These are phyloP conservation scores for Coniella lustricola DNA, from an alignment of 2,329 filamentous ascomycete genomes.

Conservation along the genomic window DNA sequence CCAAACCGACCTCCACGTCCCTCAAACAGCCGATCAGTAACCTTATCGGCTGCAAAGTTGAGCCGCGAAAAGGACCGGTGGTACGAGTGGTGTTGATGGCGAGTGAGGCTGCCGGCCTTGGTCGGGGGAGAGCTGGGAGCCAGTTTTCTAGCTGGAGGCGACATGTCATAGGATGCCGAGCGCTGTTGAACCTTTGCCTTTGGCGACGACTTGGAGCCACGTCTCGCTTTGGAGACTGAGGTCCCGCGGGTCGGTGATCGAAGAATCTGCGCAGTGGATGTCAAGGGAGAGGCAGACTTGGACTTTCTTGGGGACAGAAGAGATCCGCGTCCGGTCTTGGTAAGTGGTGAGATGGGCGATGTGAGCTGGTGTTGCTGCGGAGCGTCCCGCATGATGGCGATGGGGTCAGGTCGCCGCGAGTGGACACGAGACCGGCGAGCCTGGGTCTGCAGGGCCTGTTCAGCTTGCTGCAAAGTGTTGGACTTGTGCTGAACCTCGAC, in stretches of 20 bases:
- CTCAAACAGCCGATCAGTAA: constrained; percentile 46
- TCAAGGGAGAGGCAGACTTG: constrained; percentile 1
- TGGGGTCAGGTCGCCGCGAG: constrained; percentile 2
- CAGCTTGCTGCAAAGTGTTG: constrained; percentile 9
- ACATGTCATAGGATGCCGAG: background rate
- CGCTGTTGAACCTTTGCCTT: constrained; percentile 4
- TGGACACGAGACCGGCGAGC: constrained; percentile 2
- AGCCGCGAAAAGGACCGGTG: constrained; percentile 32
- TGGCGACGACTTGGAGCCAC: constrained; percentile 6
- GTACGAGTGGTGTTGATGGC: constrained; percentile 11
- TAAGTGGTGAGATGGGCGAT: constrained; percentile 10
- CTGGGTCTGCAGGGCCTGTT: constrained; percentile 3
- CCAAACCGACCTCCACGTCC: constrained; percentile 32
- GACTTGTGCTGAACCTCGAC: constrained; percentile 2
- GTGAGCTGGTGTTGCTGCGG: background rate
- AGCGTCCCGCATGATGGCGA: background rate
- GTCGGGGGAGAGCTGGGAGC: background rate
- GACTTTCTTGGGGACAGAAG: constrained; percentile 7
- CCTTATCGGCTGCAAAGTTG: constrained; percentile 45
- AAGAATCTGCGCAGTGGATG: constrained; percentile 5
- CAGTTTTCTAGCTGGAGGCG: background rate
- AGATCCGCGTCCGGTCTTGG: constrained; percentile 6
- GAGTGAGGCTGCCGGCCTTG: background rate
- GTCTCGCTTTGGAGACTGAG: constrained; percentile 12
- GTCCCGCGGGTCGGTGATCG: constrained; percentile 7